Evolutionary conservation across 2,329 filamentous ascomycete genomes (phyloP).

Genomic region (Reticulascus tulasneorum): DNA sequence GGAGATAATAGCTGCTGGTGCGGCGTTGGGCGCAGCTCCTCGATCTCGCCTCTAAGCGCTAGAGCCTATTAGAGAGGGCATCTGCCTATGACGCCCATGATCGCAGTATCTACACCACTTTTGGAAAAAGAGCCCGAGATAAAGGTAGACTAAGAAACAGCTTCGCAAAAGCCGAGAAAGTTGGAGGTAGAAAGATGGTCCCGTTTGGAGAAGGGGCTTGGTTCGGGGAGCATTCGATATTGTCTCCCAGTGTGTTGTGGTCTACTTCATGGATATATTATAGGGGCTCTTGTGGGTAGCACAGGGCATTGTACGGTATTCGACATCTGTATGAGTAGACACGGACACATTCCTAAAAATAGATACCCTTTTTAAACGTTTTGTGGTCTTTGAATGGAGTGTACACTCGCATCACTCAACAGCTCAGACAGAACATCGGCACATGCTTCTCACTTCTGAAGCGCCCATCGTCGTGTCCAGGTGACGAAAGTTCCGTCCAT

Average conservation of each 20-base stretch:
- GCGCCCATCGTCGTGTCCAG: too few species aligned
- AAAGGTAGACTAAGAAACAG: neutral
- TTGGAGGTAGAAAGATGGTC: neutral
- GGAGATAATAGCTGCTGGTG: conserved; percentile 67
- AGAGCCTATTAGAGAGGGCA: conserved; percentile 27
- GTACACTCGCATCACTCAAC: too few species aligned
- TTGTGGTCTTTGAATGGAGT: too few species aligned
- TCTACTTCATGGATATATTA: neutral
- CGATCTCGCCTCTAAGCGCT: conserved; percentile 24
- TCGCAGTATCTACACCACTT: too few species aligned
- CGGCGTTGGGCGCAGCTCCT: conserved; percentile 27
- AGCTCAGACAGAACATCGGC: too few species aligned
- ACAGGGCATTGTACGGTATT: conserved; percentile 9
- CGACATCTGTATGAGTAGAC: conserved; percentile 12
- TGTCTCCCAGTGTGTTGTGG: neutral
- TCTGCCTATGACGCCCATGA: neutral
- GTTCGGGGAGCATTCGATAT: neutral
- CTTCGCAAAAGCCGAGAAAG: too few species aligned
- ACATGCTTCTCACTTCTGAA: too few species aligned
- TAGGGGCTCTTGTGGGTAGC: too few species aligned
- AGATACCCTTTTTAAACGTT: conserved; percentile 14
- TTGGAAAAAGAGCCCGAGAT: neutral
- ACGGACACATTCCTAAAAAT: conserved; percentile 1
- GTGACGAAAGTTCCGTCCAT: too few species aligned
- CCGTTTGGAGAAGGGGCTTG: neutral